Conservation (phyloP, 2,329 filamentous ascomycete species). For the Calonectria pauciramosa region DNA sequence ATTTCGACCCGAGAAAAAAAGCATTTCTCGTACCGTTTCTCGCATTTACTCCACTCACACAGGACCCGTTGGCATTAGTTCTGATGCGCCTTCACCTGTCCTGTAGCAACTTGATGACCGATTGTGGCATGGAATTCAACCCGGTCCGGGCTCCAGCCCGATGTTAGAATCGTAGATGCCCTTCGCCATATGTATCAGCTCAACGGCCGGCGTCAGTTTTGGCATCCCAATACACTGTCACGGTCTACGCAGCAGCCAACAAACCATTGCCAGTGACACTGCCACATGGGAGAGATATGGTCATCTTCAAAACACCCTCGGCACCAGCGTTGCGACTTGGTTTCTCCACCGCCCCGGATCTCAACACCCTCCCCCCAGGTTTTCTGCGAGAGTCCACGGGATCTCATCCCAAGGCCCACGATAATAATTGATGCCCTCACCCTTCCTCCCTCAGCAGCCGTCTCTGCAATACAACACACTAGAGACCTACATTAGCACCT, state of each 20-base stretch:
- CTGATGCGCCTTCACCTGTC: background rate
- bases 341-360: slow-evolving; percentile 7
- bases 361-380: background rate
- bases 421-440: background rate
- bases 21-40: slow-evolving; percentile 10
- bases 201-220: background rate
- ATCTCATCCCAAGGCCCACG: slow-evolving; percentile 3
- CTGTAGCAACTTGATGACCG: background rate
- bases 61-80: background rate
- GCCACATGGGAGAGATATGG: slow-evolving; percentile 29
- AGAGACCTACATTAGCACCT: slow-evolving; percentile 6
- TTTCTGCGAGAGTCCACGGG: slow-evolving; percentile 4
- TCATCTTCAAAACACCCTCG: background rate
- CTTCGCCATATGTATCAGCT: background rate
- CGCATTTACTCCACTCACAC: background rate
- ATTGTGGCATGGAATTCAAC: background rate
- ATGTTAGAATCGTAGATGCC: background rate
- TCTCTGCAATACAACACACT: background rate
- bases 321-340: background rate
- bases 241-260: slow-evolving; percentile 10
- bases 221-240: background rate
- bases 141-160: background rate
- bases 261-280: slow-evolving; percentile 33
- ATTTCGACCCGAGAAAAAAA: slow-evolving; percentile 2
- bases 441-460: background rate